phyloP scores from a whole-genome alignment of 805 yeast species.

The Peterozyma toletana region DNA sequence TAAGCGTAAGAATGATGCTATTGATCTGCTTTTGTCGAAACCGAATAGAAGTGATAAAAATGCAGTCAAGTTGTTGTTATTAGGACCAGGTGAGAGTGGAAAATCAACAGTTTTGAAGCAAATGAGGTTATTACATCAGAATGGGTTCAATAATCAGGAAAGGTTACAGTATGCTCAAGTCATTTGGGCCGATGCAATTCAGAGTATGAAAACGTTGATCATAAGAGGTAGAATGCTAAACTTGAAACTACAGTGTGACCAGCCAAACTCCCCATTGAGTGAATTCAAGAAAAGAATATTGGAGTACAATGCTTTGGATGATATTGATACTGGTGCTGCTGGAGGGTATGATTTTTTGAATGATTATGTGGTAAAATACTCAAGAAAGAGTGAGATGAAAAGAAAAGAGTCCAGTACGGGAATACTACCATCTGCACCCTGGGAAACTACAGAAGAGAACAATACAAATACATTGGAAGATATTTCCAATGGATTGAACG shows the following conservation, averaged over 20 bases:
- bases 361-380: conserved; percentile 57
- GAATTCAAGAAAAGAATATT: conserved; percentile 42
- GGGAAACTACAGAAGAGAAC: conserved; percentile 12
- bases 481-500: conserved; percentile 10
- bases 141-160: conserved; percentile 78
- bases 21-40: conserved; percentile 53
- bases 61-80: conserved; percentile 63
- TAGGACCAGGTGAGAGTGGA: conserved; percentile 95
- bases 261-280: conserved; percentile 36
- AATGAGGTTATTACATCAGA: conserved; percentile 75
- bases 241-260: conserved; percentile 61
- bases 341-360: conserved; percentile 58
- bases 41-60: conserved; percentile 47
- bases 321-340: conserved; percentile 58
- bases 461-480: conserved; percentile 3
- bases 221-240: conserved; percentile 66
- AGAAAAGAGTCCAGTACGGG: conserved; percentile 54
- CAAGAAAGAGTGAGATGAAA: conserved; percentile 44
- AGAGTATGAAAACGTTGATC: conserved; percentile 72
- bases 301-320: conserved; percentile 50
- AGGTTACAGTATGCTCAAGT: conserved; percentile 75
- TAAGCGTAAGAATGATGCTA: conserved; percentile 49
- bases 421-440: conserved; percentile 23
- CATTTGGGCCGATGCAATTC: conserved; percentile 89
- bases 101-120: conserved; percentile 91